Base-by-base conservation (phyloP, 148 eudicot genomes). In the Rhododendron griersonianum region DNA sequence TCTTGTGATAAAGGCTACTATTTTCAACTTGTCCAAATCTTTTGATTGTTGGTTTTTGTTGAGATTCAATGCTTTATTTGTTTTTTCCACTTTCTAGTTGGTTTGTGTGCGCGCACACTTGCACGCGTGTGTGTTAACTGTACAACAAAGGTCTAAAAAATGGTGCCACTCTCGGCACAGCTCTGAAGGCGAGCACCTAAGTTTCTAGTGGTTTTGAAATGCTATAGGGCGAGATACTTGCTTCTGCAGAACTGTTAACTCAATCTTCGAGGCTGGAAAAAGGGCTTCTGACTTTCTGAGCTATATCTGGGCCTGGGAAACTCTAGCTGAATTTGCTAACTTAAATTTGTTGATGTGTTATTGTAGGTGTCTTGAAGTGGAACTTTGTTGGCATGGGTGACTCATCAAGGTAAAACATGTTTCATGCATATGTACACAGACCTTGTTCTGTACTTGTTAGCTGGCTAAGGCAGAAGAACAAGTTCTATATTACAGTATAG, bases 371-470 rank as follows among this genome's bases (percentile, higher is more conserved):
- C 44, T 71, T 37, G 67, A 48, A 23, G 86, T 82, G 28, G 55
- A 21, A 21, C 75, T 86, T 37, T 45, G 78, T 35, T 44, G 35
- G 13, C 67, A 88, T 88, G 90, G 90, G 21, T 74, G 89, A 85
- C 83, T 83, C 81, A 13, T 83, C 86, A 25, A 86, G 87, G 90
- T 88, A 88, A 82, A 44, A 44, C 61, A 1, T 83, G 53, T 76
- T 73, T 41, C 35, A 21, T 15, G n/a, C n/a, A 59, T 39, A 39
- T 39, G 7, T 74, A 1, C 75, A 5, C 2, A 33, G 9, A 19
- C 61, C 15, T 5, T 7, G 7, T 59, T 33, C 19, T 51, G 59
- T 85, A 71, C 51, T 77, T 1, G 63, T n/a, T 55, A 39, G 63
- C 48, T 48, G 30, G 44, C 30, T 48, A 16, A 35, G 28, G 44